Evolutionary conservation across 2,329 filamentous ascomycete species (phyloP).

Genomic region (Colletotrichum abscissum): DNA sequence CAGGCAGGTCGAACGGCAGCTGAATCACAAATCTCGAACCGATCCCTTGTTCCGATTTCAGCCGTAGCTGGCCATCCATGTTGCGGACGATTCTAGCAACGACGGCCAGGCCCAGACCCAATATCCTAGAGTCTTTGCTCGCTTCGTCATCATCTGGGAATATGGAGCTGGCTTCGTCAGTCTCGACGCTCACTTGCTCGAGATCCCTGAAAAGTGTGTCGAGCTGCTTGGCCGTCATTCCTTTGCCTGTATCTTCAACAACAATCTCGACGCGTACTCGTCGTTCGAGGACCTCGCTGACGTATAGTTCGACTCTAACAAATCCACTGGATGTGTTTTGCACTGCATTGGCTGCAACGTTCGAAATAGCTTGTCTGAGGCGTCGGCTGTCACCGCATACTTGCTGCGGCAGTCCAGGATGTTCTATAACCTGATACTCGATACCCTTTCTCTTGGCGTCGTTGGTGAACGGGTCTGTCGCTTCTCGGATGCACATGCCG

Average conservation of each 20-base stretch:
- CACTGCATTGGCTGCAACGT: conserved; percentile 86
- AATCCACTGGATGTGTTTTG: conserved; percentile 77
- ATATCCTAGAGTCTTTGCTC: conserved; percentile 52
- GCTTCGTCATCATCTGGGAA: conserved; percentile 42
- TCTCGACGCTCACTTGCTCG: conserved; percentile 66
- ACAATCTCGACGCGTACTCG: conserved; percentile 78
- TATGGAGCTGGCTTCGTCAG: conserved; percentile 42
- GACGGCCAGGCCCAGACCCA: conserved; percentile 87
- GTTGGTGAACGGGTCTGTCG: conserved; percentile 77
- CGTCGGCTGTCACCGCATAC: conserved; percentile 84
- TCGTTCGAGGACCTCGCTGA: conserved; percentile 62
- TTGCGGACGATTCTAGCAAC: conserved; percentile 90
- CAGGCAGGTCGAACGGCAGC: conserved; percentile 76
- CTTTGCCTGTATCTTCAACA: conserved; percentile 80
- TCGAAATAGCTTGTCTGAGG: conserved; percentile 85
- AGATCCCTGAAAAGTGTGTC: conserved; percentile 69
- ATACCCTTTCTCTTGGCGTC: conserved; percentile 84
- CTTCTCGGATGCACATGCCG: conserved; percentile 77
- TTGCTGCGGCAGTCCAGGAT: conserved; percentile 74
- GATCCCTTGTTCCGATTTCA: conserved; percentile 85
- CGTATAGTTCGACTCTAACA: conserved; percentile 77
- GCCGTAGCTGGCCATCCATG: conserved; percentile 87
- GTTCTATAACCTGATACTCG: conserved; percentile 73
- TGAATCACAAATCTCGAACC: conserved; percentile 87
- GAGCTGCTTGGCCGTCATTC: conserved; percentile 72